Evolutionary conservation across 2,329 filamentous ascomycete genomes (phyloP).

Genomic region (Aspergillus oerlinghausenensis): DNA sequence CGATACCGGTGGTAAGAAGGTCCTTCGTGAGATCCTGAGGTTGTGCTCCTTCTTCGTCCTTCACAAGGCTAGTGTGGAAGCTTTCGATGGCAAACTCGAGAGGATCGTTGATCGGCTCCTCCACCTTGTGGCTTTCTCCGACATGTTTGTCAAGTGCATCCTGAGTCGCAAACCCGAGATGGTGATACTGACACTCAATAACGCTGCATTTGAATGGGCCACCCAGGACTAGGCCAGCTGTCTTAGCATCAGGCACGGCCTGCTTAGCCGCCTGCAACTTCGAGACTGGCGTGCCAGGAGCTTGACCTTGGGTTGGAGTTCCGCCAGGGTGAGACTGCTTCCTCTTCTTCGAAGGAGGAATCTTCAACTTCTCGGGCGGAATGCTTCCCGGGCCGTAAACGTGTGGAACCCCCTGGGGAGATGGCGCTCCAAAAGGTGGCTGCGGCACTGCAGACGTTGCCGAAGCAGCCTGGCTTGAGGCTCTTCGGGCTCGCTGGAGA

Average conservation of each 20-base stretch:
- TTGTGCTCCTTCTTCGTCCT: slow-evolving; percentile 37
- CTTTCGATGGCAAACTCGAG: slow-evolving; percentile 54
- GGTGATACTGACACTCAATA: slow-evolving; percentile 50
- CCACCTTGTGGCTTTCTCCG: slow-evolving; percentile 49
- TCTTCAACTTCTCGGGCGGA: slow-evolving; percentile 53
- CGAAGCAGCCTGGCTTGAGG: slow-evolving; percentile 39
- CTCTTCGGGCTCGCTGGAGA: slow-evolving; percentile 34
- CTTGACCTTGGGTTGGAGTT: slow-evolving; percentile 22
- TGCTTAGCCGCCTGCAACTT: slow-evolving; percentile 29
- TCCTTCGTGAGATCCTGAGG: slow-evolving; percentile 16
- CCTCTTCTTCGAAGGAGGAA: slow-evolving; percentile 54
- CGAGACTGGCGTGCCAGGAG: slow-evolving; percentile 21
- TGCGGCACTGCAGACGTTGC: slow-evolving; percentile 48
- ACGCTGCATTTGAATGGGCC: slow-evolving; percentile 51
- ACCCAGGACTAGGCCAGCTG: slow-evolving; percentile 33
- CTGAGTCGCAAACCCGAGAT: slow-evolving; percentile 52
- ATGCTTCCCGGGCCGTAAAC: slow-evolving; percentile 51
- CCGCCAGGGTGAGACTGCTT: slow-evolving; percentile 47
- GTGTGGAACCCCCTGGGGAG: slow-evolving; percentile 54
- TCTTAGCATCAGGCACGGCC: slow-evolving; percentile 39
- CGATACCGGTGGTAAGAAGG: slow-evolving; percentile 8
- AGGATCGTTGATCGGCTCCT: slow-evolving; percentile 49
- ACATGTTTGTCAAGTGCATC: slow-evolving; percentile 52
- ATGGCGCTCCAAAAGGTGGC: slow-evolving; percentile 51
- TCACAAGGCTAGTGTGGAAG: slow-evolving; percentile 48